Evolutionary conservation across 2,329 filamentous ascomycete genomes (phyloP), one percentile per base, ranked within the genome.

Genomic region (Drechmeria coniospora): DNA sequence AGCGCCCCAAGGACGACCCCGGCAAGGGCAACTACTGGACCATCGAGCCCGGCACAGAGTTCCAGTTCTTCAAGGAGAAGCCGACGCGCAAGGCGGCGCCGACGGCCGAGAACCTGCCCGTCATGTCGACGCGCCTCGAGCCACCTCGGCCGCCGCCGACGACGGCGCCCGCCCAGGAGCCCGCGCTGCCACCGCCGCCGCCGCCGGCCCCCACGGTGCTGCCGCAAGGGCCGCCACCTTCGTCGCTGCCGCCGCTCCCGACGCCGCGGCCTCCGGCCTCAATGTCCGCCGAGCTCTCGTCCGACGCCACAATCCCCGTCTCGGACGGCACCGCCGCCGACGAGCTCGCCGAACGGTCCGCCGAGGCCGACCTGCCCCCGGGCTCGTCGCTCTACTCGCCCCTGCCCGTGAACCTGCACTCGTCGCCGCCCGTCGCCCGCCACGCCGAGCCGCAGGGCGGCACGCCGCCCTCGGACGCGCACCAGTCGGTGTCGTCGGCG

Each of bases 21-120:
- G 90, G 90, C 43, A 95, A 95, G 56, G 90, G 90, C 23, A 87
- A 93, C 53, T 95, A 95, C 58, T 95, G 90, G 90, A 73, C 75
- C 23, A 93, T 98, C 44, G 75, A 86, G 45, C 66, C 74, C n/a
- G 87, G 87, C 12, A 82, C 81, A 57, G 90, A 95, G 57, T 68
- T 73, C 35, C 74, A 83, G 39, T 95, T 93, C 50, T 67, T 92
- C 53, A 90, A 87, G 54, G 80, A 92, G 47, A 93, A 87, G 62
- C 67, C 75, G 5, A 54, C 63, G 13, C 65, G 76, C 36, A 76
- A 75, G 46, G 52, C 58, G 31, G 60, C 55, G 30, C 63, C 56
- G 34, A 65, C 56, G 39, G 67, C 57, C 36, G 73, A 68, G 50
- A 77, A 64, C 41, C 46, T 70, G 4, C 60, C 66, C 19, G 60